phyloP scores from a whole-genome alignment of 1,284 basidiomycete species.

The Mycena citricolor region DNA sequence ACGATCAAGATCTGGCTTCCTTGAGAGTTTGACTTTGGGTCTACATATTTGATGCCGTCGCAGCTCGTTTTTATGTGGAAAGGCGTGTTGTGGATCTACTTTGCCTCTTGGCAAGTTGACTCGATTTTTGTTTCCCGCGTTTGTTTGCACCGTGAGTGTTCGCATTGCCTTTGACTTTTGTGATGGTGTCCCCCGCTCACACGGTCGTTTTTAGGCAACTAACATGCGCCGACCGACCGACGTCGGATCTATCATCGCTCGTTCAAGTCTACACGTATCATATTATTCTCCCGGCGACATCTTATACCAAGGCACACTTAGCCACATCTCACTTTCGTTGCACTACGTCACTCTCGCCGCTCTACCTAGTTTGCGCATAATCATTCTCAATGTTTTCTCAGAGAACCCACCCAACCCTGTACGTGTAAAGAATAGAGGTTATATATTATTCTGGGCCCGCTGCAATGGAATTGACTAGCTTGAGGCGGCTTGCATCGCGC shows the following conservation, averaged over 20 bases:
- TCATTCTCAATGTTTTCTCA: neutral
- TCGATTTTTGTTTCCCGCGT: conserved; percentile 25
- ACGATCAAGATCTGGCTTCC: conserved; percentile 63
- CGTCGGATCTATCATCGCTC: conserved; percentile 20
- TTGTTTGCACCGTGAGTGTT: conserved; percentile 17
- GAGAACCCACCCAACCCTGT: conserved; percentile 7
- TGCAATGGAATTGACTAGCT: no score
- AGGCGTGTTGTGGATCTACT: conserved; percentile 24
- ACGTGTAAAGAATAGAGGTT: conserved; percentile 23
- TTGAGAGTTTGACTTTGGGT: conserved; percentile 29
- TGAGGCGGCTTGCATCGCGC: no score
- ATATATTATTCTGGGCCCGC: conserved; percentile 18
- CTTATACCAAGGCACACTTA: conserved; percentile 20
- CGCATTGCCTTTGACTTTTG: neutral
- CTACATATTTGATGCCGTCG: conserved; percentile 1
- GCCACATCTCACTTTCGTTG: conserved; percentile 11
- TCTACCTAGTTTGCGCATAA: conserved; percentile 1
- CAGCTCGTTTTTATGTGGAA: conserved; percentile 4
- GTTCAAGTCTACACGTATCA: conserved; percentile 20
- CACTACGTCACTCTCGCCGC: conserved; percentile 18
- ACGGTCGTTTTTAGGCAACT: neutral
- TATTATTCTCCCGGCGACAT: conserved; percentile 16
- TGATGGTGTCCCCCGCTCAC: no score
- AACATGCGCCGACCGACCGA: conserved; percentile 11
- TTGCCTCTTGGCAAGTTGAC: conserved; percentile 20